phyloP scores from a whole-genome alignment of 768 basidiomycete genomes.

The Kwoniella newhampshirensis region DNA sequence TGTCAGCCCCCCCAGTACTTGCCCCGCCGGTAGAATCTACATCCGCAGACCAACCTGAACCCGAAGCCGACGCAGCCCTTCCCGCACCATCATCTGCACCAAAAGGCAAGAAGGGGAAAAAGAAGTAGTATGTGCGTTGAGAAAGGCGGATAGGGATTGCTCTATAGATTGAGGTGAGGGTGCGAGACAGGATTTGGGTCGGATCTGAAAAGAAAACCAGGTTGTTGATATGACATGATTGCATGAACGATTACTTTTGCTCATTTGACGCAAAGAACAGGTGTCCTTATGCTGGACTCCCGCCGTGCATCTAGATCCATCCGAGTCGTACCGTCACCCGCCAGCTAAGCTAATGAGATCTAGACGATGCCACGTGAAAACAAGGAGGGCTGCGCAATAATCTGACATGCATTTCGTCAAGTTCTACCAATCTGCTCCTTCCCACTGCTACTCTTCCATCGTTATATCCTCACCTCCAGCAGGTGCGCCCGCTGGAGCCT shows the following conservation, averaged over 20 bases:
- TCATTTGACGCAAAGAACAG: no score
- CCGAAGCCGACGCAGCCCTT: not conserved
- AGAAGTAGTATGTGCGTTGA: slow-evolving; percentile 12
- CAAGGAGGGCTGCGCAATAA: no score
- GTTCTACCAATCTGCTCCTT: not conserved
- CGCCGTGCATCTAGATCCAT: no score
- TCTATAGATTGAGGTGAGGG: no score
- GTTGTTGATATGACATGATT: no score
- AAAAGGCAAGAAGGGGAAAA: slow-evolving; percentile 23
- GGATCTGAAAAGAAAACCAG: no score
- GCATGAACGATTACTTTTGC: no score
- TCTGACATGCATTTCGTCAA: not conserved
- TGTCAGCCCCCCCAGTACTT: not conserved
- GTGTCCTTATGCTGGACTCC: no score
- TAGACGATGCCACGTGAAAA: no score
- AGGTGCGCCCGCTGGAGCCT: slow-evolving; percentile 39
- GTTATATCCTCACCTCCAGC: slow-evolving; percentile 30
- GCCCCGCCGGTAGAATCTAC: not conserved
- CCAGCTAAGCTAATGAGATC: no score
- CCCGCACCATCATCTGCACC: not conserved
- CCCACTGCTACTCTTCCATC: slow-evolving; percentile 24
- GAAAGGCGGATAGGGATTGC: not conserved
- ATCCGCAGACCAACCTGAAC: not conserved
- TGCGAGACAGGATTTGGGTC: no score
- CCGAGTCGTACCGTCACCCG: no score